Evolutionary conservation across 106 monocot species (phyloP).

Genomic region (Triglochin maritima): DNA sequence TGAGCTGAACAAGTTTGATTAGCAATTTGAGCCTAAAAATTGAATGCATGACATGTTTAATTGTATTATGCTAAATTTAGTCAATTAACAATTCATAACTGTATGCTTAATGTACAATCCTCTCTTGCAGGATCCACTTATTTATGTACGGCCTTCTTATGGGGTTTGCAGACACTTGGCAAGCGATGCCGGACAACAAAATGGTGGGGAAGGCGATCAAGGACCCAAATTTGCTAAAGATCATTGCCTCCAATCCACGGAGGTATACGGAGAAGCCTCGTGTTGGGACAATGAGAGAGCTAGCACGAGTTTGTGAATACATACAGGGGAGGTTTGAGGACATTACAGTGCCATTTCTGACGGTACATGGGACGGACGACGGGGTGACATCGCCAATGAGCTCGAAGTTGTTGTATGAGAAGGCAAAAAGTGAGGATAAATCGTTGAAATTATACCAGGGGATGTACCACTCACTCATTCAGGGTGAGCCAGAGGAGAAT

Average conservation of each 20-base stretch:
- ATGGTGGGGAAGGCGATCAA: constrained; percentile 87
- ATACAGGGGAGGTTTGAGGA: constrained; percentile 40
- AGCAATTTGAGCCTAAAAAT: too few relatives aligned
- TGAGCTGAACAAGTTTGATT: too few relatives aligned
- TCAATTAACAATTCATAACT: too few relatives aligned
- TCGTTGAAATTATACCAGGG: constrained; percentile 24
- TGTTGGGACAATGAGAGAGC: constrained; percentile 94
- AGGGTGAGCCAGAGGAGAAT: constrained; percentile 36
- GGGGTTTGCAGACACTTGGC: constrained; percentile 86
- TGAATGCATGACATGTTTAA: too few relatives aligned
- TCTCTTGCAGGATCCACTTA: constrained; percentile 16
- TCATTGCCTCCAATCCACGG: constrained; percentile 80
- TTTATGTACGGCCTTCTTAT: constrained; percentile 75
- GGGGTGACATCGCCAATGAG: constrained; percentile 25
- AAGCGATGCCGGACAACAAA: constrained; percentile 81
- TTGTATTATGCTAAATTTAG: too few relatives aligned
- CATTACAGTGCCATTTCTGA: constrained; percentile 55
- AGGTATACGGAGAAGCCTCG: constrained; percentile 56
- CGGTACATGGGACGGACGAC: constrained; percentile 38
- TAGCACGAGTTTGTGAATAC: constrained; percentile 40
- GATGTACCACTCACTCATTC: constrained; percentile 44
- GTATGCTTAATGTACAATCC: too few relatives aligned
- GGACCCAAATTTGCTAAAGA: constrained; percentile 46
- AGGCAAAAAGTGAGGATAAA: constrained; percentile 28
- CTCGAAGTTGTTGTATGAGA: constrained; percentile 24